Conservation (phyloP, 2,329 filamentous ascomycete genomes). For the Erysiphe neolycopersici region DNA sequence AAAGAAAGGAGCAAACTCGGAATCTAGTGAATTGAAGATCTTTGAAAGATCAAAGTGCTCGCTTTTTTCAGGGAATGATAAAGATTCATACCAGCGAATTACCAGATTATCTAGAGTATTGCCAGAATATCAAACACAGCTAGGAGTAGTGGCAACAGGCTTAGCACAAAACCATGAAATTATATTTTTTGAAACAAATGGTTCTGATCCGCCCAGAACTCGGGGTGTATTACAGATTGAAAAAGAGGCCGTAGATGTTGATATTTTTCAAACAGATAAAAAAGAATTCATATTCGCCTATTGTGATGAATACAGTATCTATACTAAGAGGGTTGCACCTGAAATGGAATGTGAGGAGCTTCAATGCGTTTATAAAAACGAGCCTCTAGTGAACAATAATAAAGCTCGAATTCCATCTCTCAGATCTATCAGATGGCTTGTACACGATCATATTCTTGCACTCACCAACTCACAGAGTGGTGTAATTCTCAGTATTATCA, state of each 20-base stretch:
- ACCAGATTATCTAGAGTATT: slow-evolving; percentile 25
- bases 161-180: slow-evolving; percentile 52
- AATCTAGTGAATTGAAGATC: slow-evolving; percentile 17
- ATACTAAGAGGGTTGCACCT: slow-evolving; percentile 18
- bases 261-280: slow-evolving; percentile 34
- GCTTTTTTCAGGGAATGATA: slow-evolving; percentile 23
- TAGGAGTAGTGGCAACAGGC: slow-evolving; percentile 58
- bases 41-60: slow-evolving; percentile 24
- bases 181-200: slow-evolving; percentile 44
- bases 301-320: slow-evolving; percentile 51
- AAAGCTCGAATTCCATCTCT: slow-evolving; percentile 22
- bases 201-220: slow-evolving; percentile 22
- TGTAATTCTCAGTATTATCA: slow-evolving; percentile 27
- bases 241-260: slow-evolving; percentile 39
- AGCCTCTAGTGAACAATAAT: slow-evolving; percentile 18
- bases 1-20: slow-evolving; percentile 17
- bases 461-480: slow-evolving; percentile 33
- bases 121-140: slow-evolving; percentile 25
- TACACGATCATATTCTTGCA: slow-evolving; percentile 27
- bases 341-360: slow-evolving; percentile 21
- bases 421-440: slow-evolving; percentile 31
- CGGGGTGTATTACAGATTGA: slow-evolving; percentile 23
- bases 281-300: slow-evolving; percentile 48
- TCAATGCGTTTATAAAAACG: slow-evolving; percentile 27
- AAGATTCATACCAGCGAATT: slow-evolving; percentile 31